Conservation (phyloP, 805 yeast genomes). For the Metschnikowia continentalis region DNA sequence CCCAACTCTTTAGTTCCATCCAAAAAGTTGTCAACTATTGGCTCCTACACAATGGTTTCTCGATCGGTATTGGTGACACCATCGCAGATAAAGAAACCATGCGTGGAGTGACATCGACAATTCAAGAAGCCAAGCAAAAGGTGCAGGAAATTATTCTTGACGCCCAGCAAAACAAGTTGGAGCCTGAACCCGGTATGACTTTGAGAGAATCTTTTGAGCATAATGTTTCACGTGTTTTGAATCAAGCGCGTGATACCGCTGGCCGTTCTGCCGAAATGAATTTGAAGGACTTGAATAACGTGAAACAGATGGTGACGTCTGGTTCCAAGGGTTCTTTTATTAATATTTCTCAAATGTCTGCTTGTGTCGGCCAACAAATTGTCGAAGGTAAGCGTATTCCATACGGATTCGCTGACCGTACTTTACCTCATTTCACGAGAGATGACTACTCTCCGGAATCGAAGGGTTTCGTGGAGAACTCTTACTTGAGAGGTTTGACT, state of each 20-base stretch:
- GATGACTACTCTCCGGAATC: constrained; percentile 99
- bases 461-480: constrained; percentile 94
- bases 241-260: constrained; percentile 98
- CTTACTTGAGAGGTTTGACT: constrained; percentile 87
- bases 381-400: constrained; percentile 99
- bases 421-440: constrained; percentile 95
- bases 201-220: constrained; percentile 97
- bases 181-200: constrained; percentile 99
- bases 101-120: constrained; percentile 89
- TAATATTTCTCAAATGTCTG: constrained; percentile 98
- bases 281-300: constrained; percentile 89
- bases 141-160: constrained; percentile 91
- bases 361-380: constrained; percentile 99
- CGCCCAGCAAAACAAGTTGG: constrained; percentile 83
- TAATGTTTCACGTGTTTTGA: constrained; percentile 88
- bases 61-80: constrained; percentile 99
- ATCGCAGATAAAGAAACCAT: constrained; percentile 97
- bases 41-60: constrained; percentile 94
- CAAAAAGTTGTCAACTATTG: constrained; percentile 96
- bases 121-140: constrained; percentile 86
- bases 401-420: constrained; percentile 93
- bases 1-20: constrained; percentile 83
- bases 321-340: constrained; percentile 99
- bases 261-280: constrained; percentile 98
- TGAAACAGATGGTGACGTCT: constrained; percentile 98